These are phyloP conservation scores for Coniella vitis DNA, from an alignment of 2,329 filamentous ascomycete species.

Conservation along the genomic window DNA sequence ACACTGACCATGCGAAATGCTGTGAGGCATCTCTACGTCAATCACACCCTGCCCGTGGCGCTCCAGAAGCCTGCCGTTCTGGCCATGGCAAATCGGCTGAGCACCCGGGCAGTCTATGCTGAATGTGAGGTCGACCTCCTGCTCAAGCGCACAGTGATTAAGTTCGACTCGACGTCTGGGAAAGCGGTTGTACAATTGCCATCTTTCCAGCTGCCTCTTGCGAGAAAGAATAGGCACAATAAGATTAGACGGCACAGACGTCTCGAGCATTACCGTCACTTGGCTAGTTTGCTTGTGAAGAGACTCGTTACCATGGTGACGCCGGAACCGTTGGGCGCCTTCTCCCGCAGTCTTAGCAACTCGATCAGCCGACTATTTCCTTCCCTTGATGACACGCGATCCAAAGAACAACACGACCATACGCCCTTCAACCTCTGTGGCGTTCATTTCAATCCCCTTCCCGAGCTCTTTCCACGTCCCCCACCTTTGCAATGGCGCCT, in stretches of 20 bases:
- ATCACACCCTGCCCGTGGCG: slow-evolving; percentile 59
- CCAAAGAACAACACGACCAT: slow-evolving; percentile 7
- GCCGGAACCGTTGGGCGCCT: slow-evolving; percentile 38
- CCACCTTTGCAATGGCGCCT: slow-evolving; percentile 35
- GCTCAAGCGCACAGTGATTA: slow-evolving; percentile 42
- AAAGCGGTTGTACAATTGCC: slow-evolving; percentile 42
- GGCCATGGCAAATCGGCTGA: slow-evolving; percentile 47
- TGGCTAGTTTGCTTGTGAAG: slow-evolving; percentile 41
- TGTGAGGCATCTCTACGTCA: slow-evolving; percentile 58
- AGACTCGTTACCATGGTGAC: slow-evolving; percentile 44
- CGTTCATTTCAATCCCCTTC: slow-evolving; percentile 40
- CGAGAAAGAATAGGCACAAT: slow-evolving; percentile 18
- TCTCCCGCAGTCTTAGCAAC: slow-evolving; percentile 37
- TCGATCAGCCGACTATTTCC: slow-evolving; percentile 44
- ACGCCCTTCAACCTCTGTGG: slow-evolving; percentile 39
- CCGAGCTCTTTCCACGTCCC: neutral
- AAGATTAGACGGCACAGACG: slow-evolving; percentile 22
- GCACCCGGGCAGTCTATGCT: slow-evolving; percentile 34
- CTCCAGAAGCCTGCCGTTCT: slow-evolving; percentile 61
- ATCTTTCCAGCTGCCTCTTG: slow-evolving; percentile 20
- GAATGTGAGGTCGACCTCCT: slow-evolving; percentile 48
- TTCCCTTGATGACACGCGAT: slow-evolving; percentile 24
- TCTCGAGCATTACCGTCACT: slow-evolving; percentile 30
- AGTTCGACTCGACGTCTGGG: slow-evolving; percentile 41
- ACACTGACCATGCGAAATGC: slow-evolving; percentile 78